Conservation (phyloP, 2,329 filamentous ascomycete genomes). For the Fusarium austroafricanum region DNA sequence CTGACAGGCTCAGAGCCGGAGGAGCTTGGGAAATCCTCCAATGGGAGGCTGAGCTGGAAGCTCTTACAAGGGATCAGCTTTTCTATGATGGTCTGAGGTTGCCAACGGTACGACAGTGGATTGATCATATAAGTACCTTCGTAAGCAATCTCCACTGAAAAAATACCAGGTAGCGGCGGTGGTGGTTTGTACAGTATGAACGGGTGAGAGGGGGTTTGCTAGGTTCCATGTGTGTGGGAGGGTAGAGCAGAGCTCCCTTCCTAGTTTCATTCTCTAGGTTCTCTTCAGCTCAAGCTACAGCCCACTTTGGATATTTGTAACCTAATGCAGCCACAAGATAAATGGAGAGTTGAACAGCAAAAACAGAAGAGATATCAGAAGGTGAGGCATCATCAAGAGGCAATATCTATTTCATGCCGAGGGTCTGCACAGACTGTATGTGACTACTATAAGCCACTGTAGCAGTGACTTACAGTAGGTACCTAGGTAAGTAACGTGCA, state of each 20-base stretch:
- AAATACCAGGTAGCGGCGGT: slow-evolving; percentile 22
- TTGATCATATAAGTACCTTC: slow-evolving; percentile 19
- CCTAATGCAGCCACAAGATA: slow-evolving; percentile 13
- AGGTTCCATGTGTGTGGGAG: slow-evolving; percentile 6
- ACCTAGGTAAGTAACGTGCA: no score
- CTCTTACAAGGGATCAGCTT: slow-evolving; percentile 24
- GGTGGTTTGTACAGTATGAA: slow-evolving; percentile 21
- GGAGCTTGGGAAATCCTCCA: slow-evolving; percentile 33
- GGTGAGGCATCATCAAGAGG: neutral
- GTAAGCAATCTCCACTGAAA: neutral
- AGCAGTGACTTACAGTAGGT: slow-evolving; percentile 1
- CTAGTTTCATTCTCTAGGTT: slow-evolving; percentile 9
- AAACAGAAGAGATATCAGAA: neutral
- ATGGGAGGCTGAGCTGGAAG: slow-evolving; percentile 15
- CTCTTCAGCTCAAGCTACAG: slow-evolving; percentile 39
- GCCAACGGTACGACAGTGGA: slow-evolving; percentile 23
- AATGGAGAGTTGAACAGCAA: neutral
- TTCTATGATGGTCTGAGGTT: slow-evolving; percentile 36
- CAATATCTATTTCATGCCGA: slow-evolving; percentile 6
- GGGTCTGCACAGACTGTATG: neutral
- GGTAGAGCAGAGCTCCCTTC: neutral
- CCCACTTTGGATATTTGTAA: slow-evolving; percentile 32
- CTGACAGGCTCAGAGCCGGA: slow-evolving; percentile 22
- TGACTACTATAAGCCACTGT: neutral
- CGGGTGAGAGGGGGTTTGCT: slow-evolving; percentile 18